These are phyloP conservation scores for Fraxinus anomala DNA, from an alignment of 257 asterid genomes.

Conservation along the genomic window DNA sequence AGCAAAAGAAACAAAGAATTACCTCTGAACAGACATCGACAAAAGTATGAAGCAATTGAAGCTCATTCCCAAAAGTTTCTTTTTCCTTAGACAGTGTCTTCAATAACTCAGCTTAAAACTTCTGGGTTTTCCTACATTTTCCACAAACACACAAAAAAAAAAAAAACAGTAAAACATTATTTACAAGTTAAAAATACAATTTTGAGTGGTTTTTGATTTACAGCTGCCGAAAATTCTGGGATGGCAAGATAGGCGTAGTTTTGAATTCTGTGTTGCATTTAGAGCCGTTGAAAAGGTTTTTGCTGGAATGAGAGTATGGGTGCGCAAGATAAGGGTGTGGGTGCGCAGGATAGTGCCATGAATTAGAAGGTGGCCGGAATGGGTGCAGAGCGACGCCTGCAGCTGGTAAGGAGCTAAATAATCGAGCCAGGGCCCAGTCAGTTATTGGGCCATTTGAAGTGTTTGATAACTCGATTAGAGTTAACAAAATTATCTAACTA, in stretches of 20 bases:
- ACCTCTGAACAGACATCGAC: slow-evolving; percentile 42
- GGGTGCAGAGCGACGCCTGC: neutral
- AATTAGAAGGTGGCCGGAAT: neutral
- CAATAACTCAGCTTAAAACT: slow-evolving; percentile 38
- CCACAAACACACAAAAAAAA: neutral
- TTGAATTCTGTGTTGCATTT: slow-evolving; percentile 28
- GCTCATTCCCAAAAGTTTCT: slow-evolving; percentile 33
- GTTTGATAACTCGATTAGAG: neutral
- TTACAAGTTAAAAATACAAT: neutral
- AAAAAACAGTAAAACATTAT: neutral
- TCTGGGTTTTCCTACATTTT: slow-evolving; percentile 32
- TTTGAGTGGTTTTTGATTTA: neutral
- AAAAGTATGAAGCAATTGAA: slow-evolving; percentile 35
- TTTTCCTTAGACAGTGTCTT: slow-evolving; percentile 36
- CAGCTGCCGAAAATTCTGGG: slow-evolving; percentile 42
- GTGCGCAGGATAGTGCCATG: slow-evolving; percentile 11
- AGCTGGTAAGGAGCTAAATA: neutral
- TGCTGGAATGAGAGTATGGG: neutral
- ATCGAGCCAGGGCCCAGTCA: neutral
- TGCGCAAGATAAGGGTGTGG: slow-evolving; percentile 12
- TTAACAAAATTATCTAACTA: neutral
- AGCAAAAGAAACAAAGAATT: neutral
- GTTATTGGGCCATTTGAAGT: neutral
- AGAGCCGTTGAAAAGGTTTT: slow-evolving; percentile 6
- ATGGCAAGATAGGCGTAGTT: slow-evolving; percentile 36